Conservation (phyloP, 805 yeast genomes). For the Suhomyces sp. region DNA sequence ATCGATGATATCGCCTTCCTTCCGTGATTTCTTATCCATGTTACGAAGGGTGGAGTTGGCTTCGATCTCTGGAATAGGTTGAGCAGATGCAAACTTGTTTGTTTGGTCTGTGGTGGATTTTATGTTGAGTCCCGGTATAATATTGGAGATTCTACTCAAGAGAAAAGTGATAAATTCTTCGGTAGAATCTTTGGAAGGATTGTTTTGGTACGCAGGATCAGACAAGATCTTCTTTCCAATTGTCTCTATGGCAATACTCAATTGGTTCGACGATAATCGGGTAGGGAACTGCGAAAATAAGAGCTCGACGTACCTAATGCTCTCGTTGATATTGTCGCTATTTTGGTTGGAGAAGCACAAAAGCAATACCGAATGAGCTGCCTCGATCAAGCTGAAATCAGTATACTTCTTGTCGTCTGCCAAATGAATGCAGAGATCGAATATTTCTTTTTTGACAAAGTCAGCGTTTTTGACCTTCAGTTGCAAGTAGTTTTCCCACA, state of each 20-base stretch:
- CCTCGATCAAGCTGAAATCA: slow-evolving; percentile 46
- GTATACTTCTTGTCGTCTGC: slow-evolving; percentile 20
- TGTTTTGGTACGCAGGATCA: slow-evolving; percentile 14
- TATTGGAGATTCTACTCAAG: slow-evolving; percentile 37
- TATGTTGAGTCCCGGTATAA: slow-evolving; percentile 30
- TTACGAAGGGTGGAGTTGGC: slow-evolving; percentile 36
- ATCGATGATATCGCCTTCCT: slow-evolving; percentile 21
- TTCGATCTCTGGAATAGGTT: slow-evolving; percentile 35
- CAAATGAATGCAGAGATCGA: slow-evolving; percentile 31
- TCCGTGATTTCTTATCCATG: slow-evolving; percentile 18
- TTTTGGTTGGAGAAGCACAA: slow-evolving; percentile 32
- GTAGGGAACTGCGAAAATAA: slow-evolving; percentile 56
- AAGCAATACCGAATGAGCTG: slow-evolving; percentile 58
- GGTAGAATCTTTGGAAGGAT: slow-evolving; percentile 13
- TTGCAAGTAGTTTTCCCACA: slow-evolving; percentile 46
- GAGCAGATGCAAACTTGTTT: slow-evolving; percentile 30
- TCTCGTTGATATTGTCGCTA: slow-evolving; percentile 15
- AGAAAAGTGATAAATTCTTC: slow-evolving; percentile 43
- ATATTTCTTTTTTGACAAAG: slow-evolving; percentile 24
- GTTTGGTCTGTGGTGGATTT: slow-evolving; percentile 3
- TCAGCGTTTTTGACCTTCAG: slow-evolving; percentile 14
- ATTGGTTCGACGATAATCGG: slow-evolving; percentile 51
- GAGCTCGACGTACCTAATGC: slow-evolving; percentile 43
- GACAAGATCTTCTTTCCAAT: slow-evolving; percentile 44
- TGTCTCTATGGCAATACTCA: slow-evolving; percentile 55